Evolutionary conservation across 495 filamentous ascomycete genomes (phyloP), one percentile per base, ranked within the genome.

Genomic region (Cudoniella acicularis): DNA sequence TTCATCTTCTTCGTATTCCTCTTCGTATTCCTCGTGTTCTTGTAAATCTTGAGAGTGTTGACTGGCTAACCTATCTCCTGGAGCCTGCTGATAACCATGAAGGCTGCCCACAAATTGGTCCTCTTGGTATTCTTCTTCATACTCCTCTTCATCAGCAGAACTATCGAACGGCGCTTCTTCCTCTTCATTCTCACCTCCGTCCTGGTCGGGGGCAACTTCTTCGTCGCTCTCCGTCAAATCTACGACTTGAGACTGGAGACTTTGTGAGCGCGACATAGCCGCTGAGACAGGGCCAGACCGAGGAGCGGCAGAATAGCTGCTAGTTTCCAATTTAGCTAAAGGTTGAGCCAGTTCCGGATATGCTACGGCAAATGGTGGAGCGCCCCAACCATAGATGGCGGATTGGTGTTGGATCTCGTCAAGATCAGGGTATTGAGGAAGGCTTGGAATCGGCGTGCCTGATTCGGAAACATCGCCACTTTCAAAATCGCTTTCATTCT

Each of bases 161-260:
- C 26, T 27, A 42, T 23, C 21, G 59, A 18, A 17, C 23, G 22
- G 57, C 10, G 45, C 30, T 22, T 62, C 54, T 47, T 78, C 76
- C 41, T 75, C 73, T 25, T 77, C 73, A 53, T 72, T 76, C 47
- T 78, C 75, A 60, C 73, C 75, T 45, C 78, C 76, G 46, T 56
- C 53, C n/a, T 46, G 13, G 4, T 16, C 6, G 42, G 4, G 11
- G 22, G 69, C 27, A n/a, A 56, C 54, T 11, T 59, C 59, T 25
- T 51, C 43, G 26, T 41, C 55, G 76, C 77, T 41, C 77, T 64
- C 65, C 72, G 77, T 68, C 8, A 62, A 40, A 36, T 61, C 59
- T 40, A 55, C 41, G 20, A 49, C 57, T 16, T 36, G 20, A 25
- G 57, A 62, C 24, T 52, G 59, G 17, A 11, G 30, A 59, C 56